These are phyloP conservation scores for Gonium pectorale DNA, from an alignment of 139 green algal species.

Conservation along the genomic window DNA sequence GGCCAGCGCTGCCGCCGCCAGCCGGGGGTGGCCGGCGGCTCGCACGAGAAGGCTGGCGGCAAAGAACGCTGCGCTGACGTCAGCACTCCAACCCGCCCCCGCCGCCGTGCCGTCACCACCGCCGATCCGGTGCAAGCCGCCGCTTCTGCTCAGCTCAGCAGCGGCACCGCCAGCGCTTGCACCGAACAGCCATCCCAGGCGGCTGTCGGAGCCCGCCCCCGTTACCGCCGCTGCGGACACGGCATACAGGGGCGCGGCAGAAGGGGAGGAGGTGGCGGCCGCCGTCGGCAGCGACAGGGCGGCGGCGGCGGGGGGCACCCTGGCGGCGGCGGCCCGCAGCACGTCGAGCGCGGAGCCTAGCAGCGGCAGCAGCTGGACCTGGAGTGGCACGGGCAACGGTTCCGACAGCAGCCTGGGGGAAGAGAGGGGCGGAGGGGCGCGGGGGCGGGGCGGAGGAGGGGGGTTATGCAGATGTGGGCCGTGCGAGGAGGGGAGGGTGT, in stretches of 20 bases:
- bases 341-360: not conserved
- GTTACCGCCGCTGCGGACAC: no score
- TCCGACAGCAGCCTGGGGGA: conserved; percentile 18
- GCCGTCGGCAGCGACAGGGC: not conserved
- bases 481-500: no score
- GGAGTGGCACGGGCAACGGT: no score
- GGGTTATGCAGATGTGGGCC: no score
- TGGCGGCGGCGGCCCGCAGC: not conserved
- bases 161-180: no score
- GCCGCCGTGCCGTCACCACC: not conserved
- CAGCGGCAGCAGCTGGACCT: not conserved
- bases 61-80: conserved; percentile 28
- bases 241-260: no score
- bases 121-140: no score
- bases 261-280: not conserved
- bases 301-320: not conserved
- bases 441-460: no score
- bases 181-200: no score
- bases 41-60: conserved; percentile 24
- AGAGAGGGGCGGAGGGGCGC: not conserved
- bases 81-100: not conserved
- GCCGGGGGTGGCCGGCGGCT: not conserved
- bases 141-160: no score
- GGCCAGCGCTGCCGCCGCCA: conserved; percentile 11
- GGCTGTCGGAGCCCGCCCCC: not conserved